Evolutionary conservation across 352 stramenopile genomes (phyloP).

Genomic region (Aphanomyces cochlioides): DNA sequence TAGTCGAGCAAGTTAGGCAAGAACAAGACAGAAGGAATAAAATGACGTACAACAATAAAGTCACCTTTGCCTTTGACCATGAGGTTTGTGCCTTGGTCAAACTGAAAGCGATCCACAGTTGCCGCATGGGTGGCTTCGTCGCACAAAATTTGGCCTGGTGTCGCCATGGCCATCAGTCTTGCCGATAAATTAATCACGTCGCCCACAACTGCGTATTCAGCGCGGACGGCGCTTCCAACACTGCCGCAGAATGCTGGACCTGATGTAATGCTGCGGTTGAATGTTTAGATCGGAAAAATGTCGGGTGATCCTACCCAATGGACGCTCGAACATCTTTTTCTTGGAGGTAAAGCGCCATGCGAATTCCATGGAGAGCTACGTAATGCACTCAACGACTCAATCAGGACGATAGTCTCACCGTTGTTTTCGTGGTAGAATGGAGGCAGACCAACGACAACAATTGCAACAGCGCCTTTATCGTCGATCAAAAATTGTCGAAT

Average conservation of each 20-base stretch:
- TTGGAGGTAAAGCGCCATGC: constrained; percentile 57
- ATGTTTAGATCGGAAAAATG: constrained; percentile 4
- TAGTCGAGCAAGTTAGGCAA: constrained; percentile 33
- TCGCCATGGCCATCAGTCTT: constrained; percentile 65
- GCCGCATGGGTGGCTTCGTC: constrained; percentile 62
- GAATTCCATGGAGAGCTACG: constrained; percentile 56
- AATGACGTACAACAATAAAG: constrained; percentile 23
- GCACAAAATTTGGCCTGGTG: constrained; percentile 61
- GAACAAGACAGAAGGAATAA: constrained; percentile 22
- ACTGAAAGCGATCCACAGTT: constrained; percentile 53
- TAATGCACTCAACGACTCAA: neutral
- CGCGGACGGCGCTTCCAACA: constrained; percentile 48
- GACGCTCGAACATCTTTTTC: constrained; percentile 60
- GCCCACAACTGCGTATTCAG: constrained; percentile 79
- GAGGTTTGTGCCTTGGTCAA: constrained; percentile 45
- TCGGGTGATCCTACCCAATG: constrained; percentile 46
- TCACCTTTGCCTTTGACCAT: constrained; percentile 58
- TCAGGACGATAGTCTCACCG: constrained; percentile 33
- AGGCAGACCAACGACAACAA: constrained; percentile 67
- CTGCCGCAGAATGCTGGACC: constrained; percentile 64
- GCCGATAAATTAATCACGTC: constrained; percentile 82
- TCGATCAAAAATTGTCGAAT: constrained; percentile 85
- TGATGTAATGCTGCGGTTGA: constrained; percentile 50
- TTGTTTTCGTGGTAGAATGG: constrained; percentile 87
- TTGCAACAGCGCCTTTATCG: constrained; percentile 78